These are phyloP conservation scores for Citrullus mucosospermus DNA, from an alignment of 306 rosid genomes.

Conservation along the genomic window DNA sequence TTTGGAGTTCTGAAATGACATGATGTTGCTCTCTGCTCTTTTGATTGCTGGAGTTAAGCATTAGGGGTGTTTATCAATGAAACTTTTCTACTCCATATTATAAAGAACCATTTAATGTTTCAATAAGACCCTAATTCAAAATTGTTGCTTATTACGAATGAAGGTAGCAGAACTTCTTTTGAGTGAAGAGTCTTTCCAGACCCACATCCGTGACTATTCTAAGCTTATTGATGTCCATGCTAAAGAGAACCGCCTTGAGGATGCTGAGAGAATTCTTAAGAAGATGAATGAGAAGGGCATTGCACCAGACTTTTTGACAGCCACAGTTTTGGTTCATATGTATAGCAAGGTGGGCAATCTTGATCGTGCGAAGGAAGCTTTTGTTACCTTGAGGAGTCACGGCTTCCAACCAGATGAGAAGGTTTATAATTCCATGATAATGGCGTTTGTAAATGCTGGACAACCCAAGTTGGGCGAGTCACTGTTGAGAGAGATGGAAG, in stretches of 20 bases:
- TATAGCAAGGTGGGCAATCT: constrained; percentile 67
- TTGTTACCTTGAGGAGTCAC: constrained; percentile 36
- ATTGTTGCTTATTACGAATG: constrained; percentile 5
- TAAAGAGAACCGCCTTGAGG: constrained; percentile 41
- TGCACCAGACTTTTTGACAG: constrained; percentile 37
- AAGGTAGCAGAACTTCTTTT: constrained; percentile 72
- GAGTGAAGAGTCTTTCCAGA: constrained; percentile 63
- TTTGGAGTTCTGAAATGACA: background rate
- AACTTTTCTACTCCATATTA: background rate
- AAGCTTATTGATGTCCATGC: constrained; percentile 61
- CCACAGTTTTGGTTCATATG: constrained; percentile 53
- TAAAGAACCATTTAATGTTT: background rate
- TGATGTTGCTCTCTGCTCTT: background rate
- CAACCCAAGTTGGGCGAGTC: constrained; percentile 29
- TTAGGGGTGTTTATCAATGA: background rate
- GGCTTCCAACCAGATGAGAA: constrained; percentile 64
- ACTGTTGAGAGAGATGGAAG: constrained; percentile 62
- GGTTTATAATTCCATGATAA: constrained; percentile 52
- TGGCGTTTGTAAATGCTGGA: constrained; percentile 56
- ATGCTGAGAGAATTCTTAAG: constrained; percentile 62
- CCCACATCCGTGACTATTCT: constrained; percentile 55
- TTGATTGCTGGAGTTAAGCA: background rate
- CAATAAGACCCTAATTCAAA: background rate
- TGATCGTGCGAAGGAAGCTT: constrained; percentile 48
- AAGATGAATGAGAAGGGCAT: constrained; percentile 62